Evolutionary conservation across 306 rosid species (phyloP).

Genomic region (Prunus mume): DNA sequence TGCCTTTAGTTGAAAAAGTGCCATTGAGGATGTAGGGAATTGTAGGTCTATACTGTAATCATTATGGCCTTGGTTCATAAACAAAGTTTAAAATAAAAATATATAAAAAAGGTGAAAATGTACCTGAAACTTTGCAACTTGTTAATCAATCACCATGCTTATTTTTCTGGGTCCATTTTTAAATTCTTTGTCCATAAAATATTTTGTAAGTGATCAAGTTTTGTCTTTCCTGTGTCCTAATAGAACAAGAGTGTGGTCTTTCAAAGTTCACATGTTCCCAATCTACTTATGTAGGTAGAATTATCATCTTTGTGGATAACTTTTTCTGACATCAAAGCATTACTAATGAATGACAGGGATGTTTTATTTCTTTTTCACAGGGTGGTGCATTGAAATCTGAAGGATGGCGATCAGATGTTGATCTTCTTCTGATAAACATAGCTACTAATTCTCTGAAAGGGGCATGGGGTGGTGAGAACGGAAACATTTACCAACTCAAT

Average conservation of each 20-base stretch:
- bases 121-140: neutral
- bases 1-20: neutral
- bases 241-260: neutral
- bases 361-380: slow-evolving; percentile 39
- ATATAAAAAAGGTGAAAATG: neutral
- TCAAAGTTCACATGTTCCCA: neutral
- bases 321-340: neutral
- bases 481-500: slow-evolving; percentile 36
- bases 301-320: neutral
- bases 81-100: neutral
- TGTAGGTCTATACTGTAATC: too few relatives aligned
- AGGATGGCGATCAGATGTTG: slow-evolving; percentile 61
- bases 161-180: neutral
- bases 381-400: slow-evolving; percentile 64
- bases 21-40: neutral
- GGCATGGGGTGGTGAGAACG: slow-evolving; percentile 44
- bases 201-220: neutral
- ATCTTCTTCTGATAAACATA: slow-evolving; percentile 49
- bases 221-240: neutral
- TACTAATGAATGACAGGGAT: slow-evolving; percentile 1
- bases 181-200: neutral
- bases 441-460: slow-evolving; percentile 54
- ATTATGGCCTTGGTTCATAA: neutral
- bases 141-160: neutral
- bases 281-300: neutral